Evolutionary conservation across 78 protist species (phyloP).

Genomic region (Mantamonas sphyraenae): DNA sequence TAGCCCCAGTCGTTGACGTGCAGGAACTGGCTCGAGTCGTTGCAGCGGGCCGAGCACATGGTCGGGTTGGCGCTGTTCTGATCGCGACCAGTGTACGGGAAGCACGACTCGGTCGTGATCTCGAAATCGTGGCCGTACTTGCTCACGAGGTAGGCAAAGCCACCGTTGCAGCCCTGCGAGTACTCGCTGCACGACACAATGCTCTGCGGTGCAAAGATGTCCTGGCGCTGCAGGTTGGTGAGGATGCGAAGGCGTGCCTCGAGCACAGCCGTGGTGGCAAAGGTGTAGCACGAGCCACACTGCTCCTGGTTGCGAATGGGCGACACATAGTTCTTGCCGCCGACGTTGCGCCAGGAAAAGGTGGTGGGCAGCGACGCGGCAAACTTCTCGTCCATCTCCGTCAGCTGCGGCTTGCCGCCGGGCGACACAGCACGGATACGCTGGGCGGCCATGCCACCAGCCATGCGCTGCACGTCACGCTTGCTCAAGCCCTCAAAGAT

Average conservation of each 20-base stretch:
- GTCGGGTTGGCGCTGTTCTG: not conserved
- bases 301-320: constrained; percentile 2
- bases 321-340: not conserved
- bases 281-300: constrained; percentile 10
- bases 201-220: not conserved
- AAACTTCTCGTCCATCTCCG: not conserved
- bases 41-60: not conserved
- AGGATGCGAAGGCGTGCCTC: no score
- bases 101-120: not conserved
- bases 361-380: not conserved
- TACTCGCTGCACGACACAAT: constrained; percentile 9
- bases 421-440: not conserved
- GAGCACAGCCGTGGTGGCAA: no score
- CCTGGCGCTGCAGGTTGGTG: no score
- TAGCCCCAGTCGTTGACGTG: not conserved
- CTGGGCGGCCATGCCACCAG: no score
- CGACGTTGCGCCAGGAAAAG: not conserved
- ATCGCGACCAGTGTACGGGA: not conserved
- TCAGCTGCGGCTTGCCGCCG: not conserved
- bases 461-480: no score
- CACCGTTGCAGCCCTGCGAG: constrained; percentile 13
- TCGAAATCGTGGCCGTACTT: constrained; percentile 3
- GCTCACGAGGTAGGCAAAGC: not conserved
- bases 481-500: no score
- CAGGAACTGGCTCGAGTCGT: not conserved